Evolutionary conservation across 129 eudicot genomes (phyloP).

Genomic region (Saussurea involucrata): DNA sequence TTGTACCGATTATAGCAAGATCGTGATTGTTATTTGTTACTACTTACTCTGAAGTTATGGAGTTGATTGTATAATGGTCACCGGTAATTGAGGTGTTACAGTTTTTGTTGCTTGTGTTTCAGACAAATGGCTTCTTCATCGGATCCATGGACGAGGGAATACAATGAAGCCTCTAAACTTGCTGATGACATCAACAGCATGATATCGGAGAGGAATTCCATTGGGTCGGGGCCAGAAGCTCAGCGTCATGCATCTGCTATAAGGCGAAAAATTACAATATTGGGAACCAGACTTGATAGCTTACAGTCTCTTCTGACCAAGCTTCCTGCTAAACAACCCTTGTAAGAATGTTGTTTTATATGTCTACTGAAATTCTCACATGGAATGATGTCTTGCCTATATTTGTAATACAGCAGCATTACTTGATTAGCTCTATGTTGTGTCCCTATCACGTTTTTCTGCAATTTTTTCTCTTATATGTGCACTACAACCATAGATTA

Average conservation of each 20-base stretch:
- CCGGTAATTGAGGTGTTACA: slow-evolving; percentile 11
- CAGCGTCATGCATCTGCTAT: slow-evolving; percentile 75
- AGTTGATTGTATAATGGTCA: not conserved
- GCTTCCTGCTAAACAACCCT: slow-evolving; percentile 73
- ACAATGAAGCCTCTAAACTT: slow-evolving; percentile 70
- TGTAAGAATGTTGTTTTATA: slow-evolving; percentile 37
- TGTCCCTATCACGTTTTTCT: not conserved
- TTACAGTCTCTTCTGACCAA: slow-evolving; percentile 59
- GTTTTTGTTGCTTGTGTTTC: slow-evolving; percentile 3
- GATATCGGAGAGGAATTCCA: slow-evolving; percentile 68
- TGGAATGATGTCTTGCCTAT: not conserved
- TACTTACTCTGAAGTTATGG: not conserved
- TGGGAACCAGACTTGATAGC: slow-evolving; percentile 78
- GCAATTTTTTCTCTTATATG: not conserved
- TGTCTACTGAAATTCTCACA: not conserved
- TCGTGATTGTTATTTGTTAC: not conserved
- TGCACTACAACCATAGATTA: not conserved
- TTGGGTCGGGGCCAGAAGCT: slow-evolving; percentile 70
- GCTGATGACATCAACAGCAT: slow-evolving; percentile 67
- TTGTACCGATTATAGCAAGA: not conserved
- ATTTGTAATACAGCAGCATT: not conserved
- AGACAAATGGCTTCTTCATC: slow-evolving; percentile 62
- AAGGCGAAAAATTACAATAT: slow-evolving; percentile 71
- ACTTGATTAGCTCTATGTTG: not conserved
- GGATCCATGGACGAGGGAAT: slow-evolving; percentile 78